Evolutionary conservation across 768 basidiomycete genomes (phyloP).

Genomic region (Suillus paluster): DNA sequence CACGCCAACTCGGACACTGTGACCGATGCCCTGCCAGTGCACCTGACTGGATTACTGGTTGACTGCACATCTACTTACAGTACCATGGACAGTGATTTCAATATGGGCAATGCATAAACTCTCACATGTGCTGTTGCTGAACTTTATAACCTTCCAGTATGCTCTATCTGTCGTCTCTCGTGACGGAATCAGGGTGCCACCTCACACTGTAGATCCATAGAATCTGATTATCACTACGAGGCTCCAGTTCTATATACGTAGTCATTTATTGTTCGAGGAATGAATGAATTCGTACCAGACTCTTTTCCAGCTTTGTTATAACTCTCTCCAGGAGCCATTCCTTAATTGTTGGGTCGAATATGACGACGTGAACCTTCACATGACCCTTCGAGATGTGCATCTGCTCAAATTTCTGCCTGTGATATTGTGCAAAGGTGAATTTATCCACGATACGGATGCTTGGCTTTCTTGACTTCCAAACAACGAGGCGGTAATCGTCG

Average conservation of each 20-base stretch:
- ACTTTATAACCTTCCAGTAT: neutral
- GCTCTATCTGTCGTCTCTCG: neutral
- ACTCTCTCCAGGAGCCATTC: conserved; percentile 6
- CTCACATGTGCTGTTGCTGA: neutral
- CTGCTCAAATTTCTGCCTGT: conserved; percentile 18
- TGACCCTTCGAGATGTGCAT: conserved; percentile 10
- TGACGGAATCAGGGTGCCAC: neutral
- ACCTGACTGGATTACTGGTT: too few relatives aligned
- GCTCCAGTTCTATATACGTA: neutral
- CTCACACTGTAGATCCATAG: neutral
- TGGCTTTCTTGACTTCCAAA: conserved; percentile 10
- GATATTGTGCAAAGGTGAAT: conserved; percentile 23
- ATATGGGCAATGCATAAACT: neutral
- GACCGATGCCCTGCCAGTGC: neutral
- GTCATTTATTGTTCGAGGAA: neutral
- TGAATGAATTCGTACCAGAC: neutral
- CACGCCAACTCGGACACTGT: too few relatives aligned
- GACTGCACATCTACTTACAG: neutral
- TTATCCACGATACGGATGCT: conserved; percentile 23
- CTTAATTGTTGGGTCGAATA: neutral
- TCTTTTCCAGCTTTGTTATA: neutral
- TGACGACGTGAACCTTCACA: conserved; percentile 18
- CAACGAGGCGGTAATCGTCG: too few relatives aligned
- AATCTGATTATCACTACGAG: neutral
- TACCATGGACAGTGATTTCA: neutral